A percentile compares a stretch with the other conserved stretches of the same genome.
phyloP scores from a whole-genome alignment of 2,329 filamentous ascomycete genomes.

The Alternaria dauci region DNA sequence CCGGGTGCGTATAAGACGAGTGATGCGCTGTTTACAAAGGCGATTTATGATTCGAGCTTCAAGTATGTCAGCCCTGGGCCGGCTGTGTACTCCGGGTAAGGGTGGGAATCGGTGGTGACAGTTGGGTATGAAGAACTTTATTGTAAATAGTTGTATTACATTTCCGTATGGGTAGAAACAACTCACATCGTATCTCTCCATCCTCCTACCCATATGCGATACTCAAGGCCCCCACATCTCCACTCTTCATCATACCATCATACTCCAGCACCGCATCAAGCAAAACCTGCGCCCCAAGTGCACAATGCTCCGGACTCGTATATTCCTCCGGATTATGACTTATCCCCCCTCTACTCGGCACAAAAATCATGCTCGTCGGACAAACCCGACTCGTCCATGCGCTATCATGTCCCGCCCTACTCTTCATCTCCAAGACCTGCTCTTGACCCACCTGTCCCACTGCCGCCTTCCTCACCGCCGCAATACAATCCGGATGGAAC shows the following conservation, averaged over 20 bases:
- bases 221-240: neutral
- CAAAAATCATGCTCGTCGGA: conserved; percentile 55
- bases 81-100: conserved; percentile 42
- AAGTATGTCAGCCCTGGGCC: conserved; percentile 48
- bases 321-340: conserved; percentile 57
- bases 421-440: conserved; percentile 41
- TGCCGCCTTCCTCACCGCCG: conserved; percentile 31
- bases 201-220: neutral
- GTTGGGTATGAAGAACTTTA: neutral
- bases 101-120: neutral
- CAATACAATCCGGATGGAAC: conserved; percentile 34
- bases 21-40: conserved; percentile 45
- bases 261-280: conserved; percentile 43
- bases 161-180: neutral
- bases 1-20: conserved; percentile 47
- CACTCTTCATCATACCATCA: neutral
- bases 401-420: conserved; percentile 38
- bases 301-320: conserved; percentile 54
- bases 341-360: conserved; percentile 54
- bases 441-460: conserved; percentile 24
- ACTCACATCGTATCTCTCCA: neutral
- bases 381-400: conserved; percentile 39
- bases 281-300: conserved; percentile 57
- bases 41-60: conserved; percentile 46
- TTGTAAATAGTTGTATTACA: conserved; percentile 1